Base-by-base conservation (phyloP, 495 filamentous ascomycete genomes). In the Aspergillus sparsus region DNA sequence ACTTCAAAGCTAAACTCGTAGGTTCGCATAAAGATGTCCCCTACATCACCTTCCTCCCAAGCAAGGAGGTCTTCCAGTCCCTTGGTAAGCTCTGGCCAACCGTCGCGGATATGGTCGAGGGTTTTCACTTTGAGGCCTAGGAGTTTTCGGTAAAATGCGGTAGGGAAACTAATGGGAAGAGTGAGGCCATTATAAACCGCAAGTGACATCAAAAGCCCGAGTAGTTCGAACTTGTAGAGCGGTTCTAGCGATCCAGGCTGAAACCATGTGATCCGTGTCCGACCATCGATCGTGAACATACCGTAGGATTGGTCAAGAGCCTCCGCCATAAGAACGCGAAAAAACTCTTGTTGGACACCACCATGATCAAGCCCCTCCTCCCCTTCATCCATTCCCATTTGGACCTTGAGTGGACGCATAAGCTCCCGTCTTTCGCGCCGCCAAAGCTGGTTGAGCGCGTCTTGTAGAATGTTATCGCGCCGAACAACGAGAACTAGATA, bases 151-250 rank as follows among this genome's bases (percentile, higher is more conserved):
- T 98, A 98, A 32, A 98, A 83, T 0, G 86, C 87, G 50, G 82
- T 83, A 6, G 94, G 94, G 61, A 98, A 92, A 5, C 86, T 95
- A 55, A 97, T 78, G 1, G 93, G 93, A 2, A 98, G 78, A 0
- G 91, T 96, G 16, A 97, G 79, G 2, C 93, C 93, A 62, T 98
- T 98, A 74, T 96, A 97, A 16, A 97, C 81, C n/a, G 94, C 94
- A 3, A 98, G 77, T 0, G 88, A 93, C 58, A 96, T 81, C 46
- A 97, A 71, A n/a, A 96, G 69, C 4, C 94, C 94, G 35, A 97
- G 75, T 3, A 97, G 82, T 71, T 98, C 93, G 67, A 89, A 97
- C 63, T 93, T 93, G 81, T 93, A 93, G 6, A 90, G 74, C 2
- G 89, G 88, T 65, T 94, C 92, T 37, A 87, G 70, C 2, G 91